A percentile compares a stretch with the other conserved stretches of the same genome.
Evolutionary conservation across 305 asterid species (phyloP).

Genomic region (Solanum hybrid): DNA sequence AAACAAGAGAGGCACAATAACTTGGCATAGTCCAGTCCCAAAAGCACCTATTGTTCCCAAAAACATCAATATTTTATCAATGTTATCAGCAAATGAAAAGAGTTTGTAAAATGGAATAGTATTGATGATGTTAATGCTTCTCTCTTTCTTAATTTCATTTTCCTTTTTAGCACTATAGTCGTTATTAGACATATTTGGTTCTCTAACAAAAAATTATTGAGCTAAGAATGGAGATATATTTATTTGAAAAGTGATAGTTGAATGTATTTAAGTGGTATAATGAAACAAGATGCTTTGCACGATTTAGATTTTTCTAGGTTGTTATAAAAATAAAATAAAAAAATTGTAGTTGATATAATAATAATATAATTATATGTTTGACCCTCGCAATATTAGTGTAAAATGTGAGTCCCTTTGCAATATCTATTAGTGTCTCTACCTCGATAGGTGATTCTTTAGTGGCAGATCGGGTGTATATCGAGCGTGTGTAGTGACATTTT

Average conservation of each 20-base stretch:
- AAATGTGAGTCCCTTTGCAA: too few relatives aligned
- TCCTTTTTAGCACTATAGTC: neutral
- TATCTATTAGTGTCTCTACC: too few relatives aligned
- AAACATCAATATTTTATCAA: slow-evolving; percentile 45
- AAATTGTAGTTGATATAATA: neutral
- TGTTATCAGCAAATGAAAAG: slow-evolving; percentile 53
- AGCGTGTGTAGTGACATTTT: too few relatives aligned
- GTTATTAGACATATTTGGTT: neutral
- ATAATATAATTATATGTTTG: neutral
- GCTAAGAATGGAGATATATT: neutral
- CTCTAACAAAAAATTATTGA: neutral
- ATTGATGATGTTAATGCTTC: slow-evolving; percentile 14
- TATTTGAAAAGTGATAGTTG: neutral
- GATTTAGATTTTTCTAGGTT: neutral
- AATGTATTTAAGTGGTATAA: neutral
- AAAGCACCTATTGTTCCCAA: slow-evolving; percentile 51
- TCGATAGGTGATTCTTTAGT: too few relatives aligned
- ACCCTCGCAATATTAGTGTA: too few relatives aligned
- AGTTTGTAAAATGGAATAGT: slow-evolving; percentile 36
- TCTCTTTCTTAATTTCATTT: slow-evolving; percentile 8
- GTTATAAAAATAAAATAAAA: neutral
- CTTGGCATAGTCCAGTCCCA: slow-evolving; percentile 44
- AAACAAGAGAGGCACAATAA: slow-evolving; percentile 46
- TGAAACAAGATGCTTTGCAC: neutral
- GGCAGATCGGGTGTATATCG: too few relatives aligned